Percentiles rank a stretch among this genome's conserved stretches.
Conservation (phyloP, 2,329 filamentous ascomycete species). For the Lachnum nothofagi region DNA sequence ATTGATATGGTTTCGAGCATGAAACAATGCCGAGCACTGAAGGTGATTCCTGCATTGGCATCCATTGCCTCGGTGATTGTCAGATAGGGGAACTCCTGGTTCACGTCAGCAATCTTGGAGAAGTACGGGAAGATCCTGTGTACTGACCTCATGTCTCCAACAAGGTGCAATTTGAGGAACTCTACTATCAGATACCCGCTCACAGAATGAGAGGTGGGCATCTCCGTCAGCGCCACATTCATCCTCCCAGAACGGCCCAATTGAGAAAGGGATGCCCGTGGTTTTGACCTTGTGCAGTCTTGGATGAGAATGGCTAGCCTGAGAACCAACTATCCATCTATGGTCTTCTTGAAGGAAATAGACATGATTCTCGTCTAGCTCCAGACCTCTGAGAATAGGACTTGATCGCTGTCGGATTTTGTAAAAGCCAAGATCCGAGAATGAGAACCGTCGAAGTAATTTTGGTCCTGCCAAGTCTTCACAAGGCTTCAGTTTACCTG, state of each 20-base stretch:
- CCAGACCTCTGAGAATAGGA: constrained; percentile 46
- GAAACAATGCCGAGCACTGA: constrained; percentile 45
- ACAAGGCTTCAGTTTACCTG: constrained; percentile 35
- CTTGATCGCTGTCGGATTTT: constrained; percentile 48
- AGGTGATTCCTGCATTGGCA: constrained; percentile 39
- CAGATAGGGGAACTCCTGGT: constrained; percentile 45
- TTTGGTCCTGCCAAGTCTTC: constrained; percentile 36
- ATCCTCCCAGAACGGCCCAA: constrained; percentile 48
- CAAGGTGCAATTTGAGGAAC: constrained; percentile 40
- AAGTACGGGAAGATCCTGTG: not conserved
- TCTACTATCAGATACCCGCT: constrained; percentile 14
- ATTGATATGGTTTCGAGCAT: constrained; percentile 43
- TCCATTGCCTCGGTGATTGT: constrained; percentile 45
- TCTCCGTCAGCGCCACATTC: constrained; percentile 38
- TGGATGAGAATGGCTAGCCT: constrained; percentile 38
- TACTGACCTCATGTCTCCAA: constrained; percentile 44
- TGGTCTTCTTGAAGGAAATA: constrained; percentile 55
- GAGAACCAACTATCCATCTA: constrained; percentile 43
- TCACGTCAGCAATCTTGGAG: not conserved
- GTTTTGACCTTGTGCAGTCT: constrained; percentile 43
- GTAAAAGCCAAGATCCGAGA: constrained; percentile 48
- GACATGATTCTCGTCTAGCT: constrained; percentile 43
- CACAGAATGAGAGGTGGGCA: constrained; percentile 23
- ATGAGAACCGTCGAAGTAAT: constrained; percentile 46
- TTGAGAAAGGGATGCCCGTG: constrained; percentile 50